A percentile compares a stretch with the other conserved stretches of the same genome.
phyloP scores from a whole-genome alignment of 345 rosid genomes.

The Syzygium aqueum region DNA sequence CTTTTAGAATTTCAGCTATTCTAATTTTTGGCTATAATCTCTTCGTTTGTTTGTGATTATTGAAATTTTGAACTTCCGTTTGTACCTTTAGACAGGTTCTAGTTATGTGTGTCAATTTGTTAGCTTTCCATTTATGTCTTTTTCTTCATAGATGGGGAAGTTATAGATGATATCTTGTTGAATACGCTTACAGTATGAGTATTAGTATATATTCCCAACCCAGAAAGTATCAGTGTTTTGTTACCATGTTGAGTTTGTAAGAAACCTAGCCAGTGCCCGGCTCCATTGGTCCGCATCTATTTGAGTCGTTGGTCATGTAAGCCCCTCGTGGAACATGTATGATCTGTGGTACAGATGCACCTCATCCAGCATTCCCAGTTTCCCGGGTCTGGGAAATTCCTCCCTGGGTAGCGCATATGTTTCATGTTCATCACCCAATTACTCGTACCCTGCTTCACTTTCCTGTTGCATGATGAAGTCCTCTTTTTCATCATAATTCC shows the following conservation, averaged over 20 bases:
- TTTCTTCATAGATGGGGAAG: not conserved
- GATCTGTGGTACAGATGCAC: not conserved
- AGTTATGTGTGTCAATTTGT: not conserved
- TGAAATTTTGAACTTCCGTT: not conserved
- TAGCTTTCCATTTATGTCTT: not conserved
- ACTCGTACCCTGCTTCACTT: not conserved
- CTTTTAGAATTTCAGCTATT: not conserved
- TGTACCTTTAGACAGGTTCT: not conserved
- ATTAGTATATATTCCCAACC: not conserved
- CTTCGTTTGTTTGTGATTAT: not conserved
- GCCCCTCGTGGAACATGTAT: not conserved
- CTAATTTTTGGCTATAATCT: not conserved
- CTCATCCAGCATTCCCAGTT: not conserved
- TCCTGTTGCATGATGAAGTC: not conserved
- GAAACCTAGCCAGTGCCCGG: not conserved
- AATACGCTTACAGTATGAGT: not conserved
- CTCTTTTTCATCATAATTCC: not conserved
- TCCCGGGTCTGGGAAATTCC: no score
- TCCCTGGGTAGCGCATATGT: not conserved
- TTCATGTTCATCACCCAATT: not conserved
- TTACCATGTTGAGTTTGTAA: not conserved
- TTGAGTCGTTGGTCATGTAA: not conserved
- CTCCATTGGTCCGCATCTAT: not conserved
- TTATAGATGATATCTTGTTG: not conserved
- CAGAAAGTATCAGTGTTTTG: not conserved